A percentile compares a stretch with the other conserved stretches of the same genome.
phyloP scores from a whole-genome alignment of 2,329 filamentous ascomycete genomes.

The Trichophyton simii region DNA sequence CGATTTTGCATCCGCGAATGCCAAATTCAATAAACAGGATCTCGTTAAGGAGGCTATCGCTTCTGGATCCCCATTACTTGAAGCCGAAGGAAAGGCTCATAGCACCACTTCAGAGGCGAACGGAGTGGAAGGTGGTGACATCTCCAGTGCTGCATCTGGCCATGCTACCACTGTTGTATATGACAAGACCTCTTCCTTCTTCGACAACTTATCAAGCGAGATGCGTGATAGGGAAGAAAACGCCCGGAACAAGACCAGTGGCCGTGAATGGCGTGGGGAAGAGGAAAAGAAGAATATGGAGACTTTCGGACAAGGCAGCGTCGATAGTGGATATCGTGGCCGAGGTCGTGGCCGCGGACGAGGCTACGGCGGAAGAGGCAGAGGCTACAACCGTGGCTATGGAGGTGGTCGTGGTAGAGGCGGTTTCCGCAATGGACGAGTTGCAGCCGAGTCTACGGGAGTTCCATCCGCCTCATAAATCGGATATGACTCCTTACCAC shows the following conservation, averaged over 20 bases:
- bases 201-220: conserved; percentile 96
- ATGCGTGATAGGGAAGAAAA: conserved; percentile 75
- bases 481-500: neutral
- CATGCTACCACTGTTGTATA: conserved; percentile 44
- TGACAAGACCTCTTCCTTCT: conserved; percentile 83
- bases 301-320: conserved; percentile 92
- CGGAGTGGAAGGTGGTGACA: conserved; percentile 24
- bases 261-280: conserved; percentile 78
- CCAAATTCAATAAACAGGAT: conserved; percentile 80
- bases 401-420: conserved; percentile 32
- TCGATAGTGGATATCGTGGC: conserved; percentile 73
- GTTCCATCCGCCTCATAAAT: conserved; percentile 19
- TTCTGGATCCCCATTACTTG: conserved; percentile 53
- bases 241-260: conserved; percentile 52
- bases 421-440: conserved; percentile 33
- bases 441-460: conserved; percentile 27
- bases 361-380: conserved; percentile 39
- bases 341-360: conserved; percentile 62
- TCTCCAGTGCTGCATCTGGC: conserved; percentile 25
- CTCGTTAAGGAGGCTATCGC: conserved; percentile 80
- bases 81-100: conserved; percentile 38
- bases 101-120: conserved; percentile 30
- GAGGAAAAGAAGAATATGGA: conserved; percentile 95
- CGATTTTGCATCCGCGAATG: conserved; percentile 76
- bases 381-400: conserved; percentile 37